phyloP scores from a whole-genome alignment of 768 basidiomycete genomes.

The Mycena haematopus region DNA sequence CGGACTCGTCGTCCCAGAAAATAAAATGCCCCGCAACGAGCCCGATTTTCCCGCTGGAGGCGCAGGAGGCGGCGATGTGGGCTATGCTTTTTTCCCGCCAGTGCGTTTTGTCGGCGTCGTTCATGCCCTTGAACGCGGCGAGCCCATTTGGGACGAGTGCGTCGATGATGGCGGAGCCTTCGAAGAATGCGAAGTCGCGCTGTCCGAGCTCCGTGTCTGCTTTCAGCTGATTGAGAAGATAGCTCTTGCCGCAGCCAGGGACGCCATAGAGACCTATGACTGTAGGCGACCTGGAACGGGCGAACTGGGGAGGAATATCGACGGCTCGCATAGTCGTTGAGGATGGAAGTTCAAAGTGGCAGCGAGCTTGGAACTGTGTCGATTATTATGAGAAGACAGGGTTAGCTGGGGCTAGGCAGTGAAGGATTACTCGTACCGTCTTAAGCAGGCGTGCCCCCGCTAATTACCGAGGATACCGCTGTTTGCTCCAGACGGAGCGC shows the following conservation, averaged over 20 bases:
- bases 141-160: constrained; percentile 33
- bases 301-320: neutral
- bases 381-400: no score
- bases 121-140: constrained; percentile 30
- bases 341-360: neutral
- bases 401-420: no score
- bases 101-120: constrained; percentile 21
- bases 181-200: constrained; percentile 27
- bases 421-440: no score
- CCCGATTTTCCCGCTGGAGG: constrained; percentile 27
- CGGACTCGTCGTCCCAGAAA: constrained; percentile 31
- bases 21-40: constrained; percentile 34
- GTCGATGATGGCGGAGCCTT: constrained; percentile 32
- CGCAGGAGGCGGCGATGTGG: constrained; percentile 27
- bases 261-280: constrained; percentile 34
- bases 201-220: constrained; percentile 21
- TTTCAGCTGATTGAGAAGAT: constrained; percentile 26
- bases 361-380: no score
- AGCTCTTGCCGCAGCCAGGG: constrained; percentile 33
- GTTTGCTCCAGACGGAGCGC: no score
- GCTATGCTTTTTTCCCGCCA: constrained; percentile 31
- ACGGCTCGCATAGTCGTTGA: neutral
- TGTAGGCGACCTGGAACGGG: constrained; percentile 21
- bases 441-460: no score
- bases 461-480: no score